A percentile compares a stretch with the other conserved stretches of the same genome.
Evolutionary conservation across 176 grass and related monocot species (phyloP).

Genomic region (Luzula sylvatica): DNA sequence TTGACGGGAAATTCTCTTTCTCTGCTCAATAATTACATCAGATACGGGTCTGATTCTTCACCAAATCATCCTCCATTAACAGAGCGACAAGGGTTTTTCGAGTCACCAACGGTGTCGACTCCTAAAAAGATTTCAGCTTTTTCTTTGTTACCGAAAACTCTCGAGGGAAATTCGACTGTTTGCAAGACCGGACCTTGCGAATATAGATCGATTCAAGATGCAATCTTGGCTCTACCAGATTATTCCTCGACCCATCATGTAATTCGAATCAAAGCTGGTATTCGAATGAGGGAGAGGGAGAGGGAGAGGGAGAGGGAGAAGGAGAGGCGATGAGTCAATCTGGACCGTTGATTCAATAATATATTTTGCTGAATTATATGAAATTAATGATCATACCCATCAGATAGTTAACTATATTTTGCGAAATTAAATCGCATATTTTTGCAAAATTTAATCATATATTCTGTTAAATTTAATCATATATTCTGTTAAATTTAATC

Average conservation of each 20-base stretch:
- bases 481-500: no score
- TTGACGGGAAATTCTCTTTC: slow-evolving; percentile 21
- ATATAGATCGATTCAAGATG: slow-evolving; percentile 37
- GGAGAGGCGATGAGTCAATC: background rate
- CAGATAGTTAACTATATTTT: no score
- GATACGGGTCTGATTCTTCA: slow-evolving; percentile 4
- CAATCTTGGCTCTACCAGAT: slow-evolving; percentile 39
- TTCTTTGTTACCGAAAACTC: slow-evolving; percentile 22
- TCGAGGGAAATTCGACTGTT: slow-evolving; percentile 32
- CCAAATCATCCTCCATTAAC: background rate
- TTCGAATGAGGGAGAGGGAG: slow-evolving; percentile 46
- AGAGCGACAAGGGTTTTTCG: slow-evolving; percentile 31
- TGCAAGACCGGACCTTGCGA: slow-evolving; percentile 34
- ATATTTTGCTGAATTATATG: no score
- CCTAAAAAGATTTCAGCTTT: background rate
- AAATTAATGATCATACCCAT: no score
- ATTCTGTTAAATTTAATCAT: no score
- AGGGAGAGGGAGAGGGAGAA: slow-evolving; percentile 9
- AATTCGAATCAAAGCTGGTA: slow-evolving; percentile 35
- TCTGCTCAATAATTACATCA: slow-evolving; percentile 1
- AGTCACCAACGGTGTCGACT: background rate
- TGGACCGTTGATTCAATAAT: background rate
- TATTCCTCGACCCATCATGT: slow-evolving; percentile 20
- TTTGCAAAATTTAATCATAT: no score
- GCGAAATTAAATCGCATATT: no score